These are phyloP conservation scores for Backusella mclennaniae DNA, from an alignment of 192 early-diverging fungal species.

Conservation along the genomic window DNA sequence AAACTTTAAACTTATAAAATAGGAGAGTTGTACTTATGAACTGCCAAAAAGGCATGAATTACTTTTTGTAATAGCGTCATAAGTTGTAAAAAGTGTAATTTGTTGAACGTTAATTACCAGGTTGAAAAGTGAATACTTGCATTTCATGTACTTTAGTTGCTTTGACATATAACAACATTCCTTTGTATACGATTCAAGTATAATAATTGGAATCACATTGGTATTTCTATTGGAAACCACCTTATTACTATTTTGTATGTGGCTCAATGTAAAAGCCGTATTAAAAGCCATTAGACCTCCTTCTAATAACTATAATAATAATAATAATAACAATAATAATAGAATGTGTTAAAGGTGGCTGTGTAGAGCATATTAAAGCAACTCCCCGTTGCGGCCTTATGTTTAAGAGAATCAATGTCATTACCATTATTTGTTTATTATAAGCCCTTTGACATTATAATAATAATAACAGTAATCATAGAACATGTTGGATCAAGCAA, in stretches of 20 bases:
- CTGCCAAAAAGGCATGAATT: not conserved
- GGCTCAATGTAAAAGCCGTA: conserved; percentile 4
- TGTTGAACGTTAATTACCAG: conserved; percentile 3
- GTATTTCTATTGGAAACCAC: not conserved
- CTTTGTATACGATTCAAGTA: not conserved
- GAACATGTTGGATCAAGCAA: not conserved
- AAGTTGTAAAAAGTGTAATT: conserved; percentile 3
- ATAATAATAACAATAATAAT: not conserved
- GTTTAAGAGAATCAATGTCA: not conserved
- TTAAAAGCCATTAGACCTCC: not conserved
- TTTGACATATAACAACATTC: not conserved
- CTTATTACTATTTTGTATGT: not conserved
- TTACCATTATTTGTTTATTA: not conserved
- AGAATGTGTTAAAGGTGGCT: not conserved
- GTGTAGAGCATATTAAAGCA: not conserved
- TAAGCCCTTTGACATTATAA: not conserved
- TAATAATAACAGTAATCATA: not conserved
- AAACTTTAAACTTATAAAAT: not conserved
- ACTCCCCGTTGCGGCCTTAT: not conserved
- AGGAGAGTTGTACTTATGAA: not conserved
- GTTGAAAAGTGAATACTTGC: not conserved
- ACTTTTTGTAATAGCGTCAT: not conserved
- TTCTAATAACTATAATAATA: not conserved
- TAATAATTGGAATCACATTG: not conserved
- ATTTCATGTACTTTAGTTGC: not conserved